These are phyloP conservation scores for Camillea tinctor DNA, from an alignment of 2,329 filamentous ascomycete species.

Conservation along the genomic window DNA sequence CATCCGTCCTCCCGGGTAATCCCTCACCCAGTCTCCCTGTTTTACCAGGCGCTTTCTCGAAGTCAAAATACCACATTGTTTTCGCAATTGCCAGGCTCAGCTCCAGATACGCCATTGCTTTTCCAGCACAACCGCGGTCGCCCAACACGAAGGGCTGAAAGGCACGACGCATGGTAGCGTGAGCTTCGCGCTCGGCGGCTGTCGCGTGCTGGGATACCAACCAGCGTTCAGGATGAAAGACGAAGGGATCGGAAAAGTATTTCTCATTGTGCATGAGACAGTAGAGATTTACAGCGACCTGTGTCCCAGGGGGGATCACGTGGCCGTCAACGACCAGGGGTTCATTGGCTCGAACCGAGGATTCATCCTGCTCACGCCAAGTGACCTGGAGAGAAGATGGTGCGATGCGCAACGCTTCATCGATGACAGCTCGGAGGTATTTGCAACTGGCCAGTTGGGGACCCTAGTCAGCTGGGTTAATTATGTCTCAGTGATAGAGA, in stretches of 20 bases:
- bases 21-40: constrained; percentile 2
- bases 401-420: constrained; percentile 8
- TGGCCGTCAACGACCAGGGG: constrained; percentile 4
- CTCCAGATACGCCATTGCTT: constrained; percentile 8
- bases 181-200: neutral
- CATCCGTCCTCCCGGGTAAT: neutral
- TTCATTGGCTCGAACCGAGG: neutral
- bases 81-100: constrained; percentile 1
- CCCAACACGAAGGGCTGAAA: constrained; percentile 4
- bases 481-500: no score
- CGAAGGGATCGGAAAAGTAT: constrained; percentile 5
- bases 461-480: neutral
- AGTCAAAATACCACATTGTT: constrained; percentile 8
- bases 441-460: neutral
- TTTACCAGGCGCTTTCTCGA: neutral
- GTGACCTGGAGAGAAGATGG: neutral
- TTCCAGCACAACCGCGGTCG: constrained; percentile 1
- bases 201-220: neutral
- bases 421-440: constrained; percentile 5
- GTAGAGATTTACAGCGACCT: constrained; percentile 3
- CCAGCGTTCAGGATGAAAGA: neutral
- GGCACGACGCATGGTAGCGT: neutral
- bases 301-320: neutral
- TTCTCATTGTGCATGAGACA: constrained; percentile 1
- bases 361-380: constrained; percentile 5